Conservation (phyloP, 2,329 filamentous ascomycete species). For the Elsinoe arachidis region DNA sequence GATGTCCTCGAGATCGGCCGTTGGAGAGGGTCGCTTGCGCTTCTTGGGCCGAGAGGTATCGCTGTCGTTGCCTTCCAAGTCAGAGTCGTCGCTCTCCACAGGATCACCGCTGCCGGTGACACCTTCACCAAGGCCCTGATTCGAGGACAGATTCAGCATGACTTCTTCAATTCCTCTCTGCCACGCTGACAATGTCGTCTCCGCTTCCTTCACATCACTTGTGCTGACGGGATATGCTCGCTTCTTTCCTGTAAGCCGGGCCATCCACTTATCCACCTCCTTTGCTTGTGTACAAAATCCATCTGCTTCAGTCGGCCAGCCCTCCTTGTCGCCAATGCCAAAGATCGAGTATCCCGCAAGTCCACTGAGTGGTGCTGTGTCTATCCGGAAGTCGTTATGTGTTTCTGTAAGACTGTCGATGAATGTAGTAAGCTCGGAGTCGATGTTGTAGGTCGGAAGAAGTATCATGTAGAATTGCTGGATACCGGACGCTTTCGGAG, state of each 20-base stretch:
- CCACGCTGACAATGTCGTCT: conserved; percentile 68
- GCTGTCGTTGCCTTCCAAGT: conserved; percentile 32
- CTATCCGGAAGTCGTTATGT: conserved; percentile 92
- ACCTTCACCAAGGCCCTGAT: conserved; percentile 52
- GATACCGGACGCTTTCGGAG: conserved; percentile 47
- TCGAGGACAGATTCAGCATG: conserved; percentile 49
- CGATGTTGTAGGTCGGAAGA: conserved; percentile 89
- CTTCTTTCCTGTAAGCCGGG: conserved; percentile 80
- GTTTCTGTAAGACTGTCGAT: conserved; percentile 83
- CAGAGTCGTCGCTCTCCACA: conserved; percentile 75
- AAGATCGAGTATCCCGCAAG: conserved; percentile 87
- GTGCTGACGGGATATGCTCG: conserved; percentile 82
- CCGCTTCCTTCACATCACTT: conserved; percentile 74
- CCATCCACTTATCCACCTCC: conserved; percentile 91
- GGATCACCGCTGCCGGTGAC: conserved; percentile 74
- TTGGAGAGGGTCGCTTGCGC: conserved; percentile 36
- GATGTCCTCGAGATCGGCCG: conserved; percentile 70
- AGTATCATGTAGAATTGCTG: conserved; percentile 71
- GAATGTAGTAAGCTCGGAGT: conserved; percentile 81
- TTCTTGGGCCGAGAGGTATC: conserved; percentile 25
- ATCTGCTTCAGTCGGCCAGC: conserved; percentile 83
- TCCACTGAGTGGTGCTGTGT: conserved; percentile 69
- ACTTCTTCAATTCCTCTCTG: conserved; percentile 62
- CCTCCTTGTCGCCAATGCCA: conserved; percentile 82
- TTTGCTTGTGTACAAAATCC: conserved; percentile 91